These are phyloP conservation scores for Fusarium nurragi DNA, from an alignment of 2,329 filamentous ascomycete genomes.

Conservation along the genomic window DNA sequence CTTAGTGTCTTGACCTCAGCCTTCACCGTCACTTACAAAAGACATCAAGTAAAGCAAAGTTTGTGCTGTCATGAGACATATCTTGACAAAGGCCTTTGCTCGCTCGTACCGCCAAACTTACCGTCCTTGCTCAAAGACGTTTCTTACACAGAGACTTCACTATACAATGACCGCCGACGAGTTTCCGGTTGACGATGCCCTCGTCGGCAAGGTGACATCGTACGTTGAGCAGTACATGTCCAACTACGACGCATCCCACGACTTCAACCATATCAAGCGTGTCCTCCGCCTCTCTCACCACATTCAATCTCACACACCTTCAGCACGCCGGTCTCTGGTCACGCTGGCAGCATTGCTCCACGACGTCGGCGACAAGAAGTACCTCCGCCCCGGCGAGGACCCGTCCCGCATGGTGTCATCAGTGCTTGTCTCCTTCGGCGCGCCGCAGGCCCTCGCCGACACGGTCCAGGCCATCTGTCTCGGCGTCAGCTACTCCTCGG, in stretches of 20 bases:
- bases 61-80: conserved; percentile 2
- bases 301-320: conserved; percentile 65
- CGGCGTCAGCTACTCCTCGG: conserved; percentile 80
- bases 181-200: conserved; percentile 49
- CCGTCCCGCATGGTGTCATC: conserved; percentile 63
- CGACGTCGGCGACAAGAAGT: conserved; percentile 90
- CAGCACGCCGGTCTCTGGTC: conserved; percentile 59
- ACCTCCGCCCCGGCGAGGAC: conserved; percentile 68
- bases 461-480: conserved; percentile 77
- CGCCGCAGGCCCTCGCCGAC: conserved; percentile 64
- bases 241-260: conserved; percentile 85
- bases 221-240: conserved; percentile 79
- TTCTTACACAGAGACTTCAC: not conserved
- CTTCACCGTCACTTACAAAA: not conserved
- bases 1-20: conserved; percentile 10
- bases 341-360: conserved; percentile 81
- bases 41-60: not conserved
- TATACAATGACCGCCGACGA: conserved; percentile 39
- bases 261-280: conserved; percentile 84
- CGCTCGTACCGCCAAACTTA: not conserved
- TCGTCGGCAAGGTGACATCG: conserved; percentile 65
- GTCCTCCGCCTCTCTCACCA: conserved; percentile 77
- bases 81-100: conserved; percentile 1
- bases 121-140: not conserved
- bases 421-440: conserved; percentile 66